These are phyloP conservation scores for Camillea tinctor DNA, from an alignment of 2,329 filamentous ascomycete genomes.

Conservation along the genomic window DNA sequence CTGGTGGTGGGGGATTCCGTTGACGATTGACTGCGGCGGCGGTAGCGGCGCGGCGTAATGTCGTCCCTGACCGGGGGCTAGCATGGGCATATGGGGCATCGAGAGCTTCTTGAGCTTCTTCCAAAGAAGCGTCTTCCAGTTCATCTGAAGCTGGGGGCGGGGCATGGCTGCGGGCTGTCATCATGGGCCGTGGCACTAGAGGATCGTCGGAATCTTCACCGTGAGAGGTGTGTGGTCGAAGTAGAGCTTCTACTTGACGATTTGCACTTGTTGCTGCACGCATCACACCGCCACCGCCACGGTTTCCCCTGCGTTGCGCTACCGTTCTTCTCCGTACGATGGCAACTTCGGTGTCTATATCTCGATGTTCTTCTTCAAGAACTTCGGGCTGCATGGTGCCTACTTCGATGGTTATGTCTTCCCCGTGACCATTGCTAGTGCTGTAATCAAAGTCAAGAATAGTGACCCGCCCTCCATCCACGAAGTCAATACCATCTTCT, in stretches of 20 bases:
- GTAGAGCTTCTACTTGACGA: slow-evolving; percentile 26
- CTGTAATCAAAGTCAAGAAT: slow-evolving; percentile 73
- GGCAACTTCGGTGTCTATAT: slow-evolving; percentile 75
- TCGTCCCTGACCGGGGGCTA: slow-evolving; percentile 67
- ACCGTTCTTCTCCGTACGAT: slow-evolving; percentile 74
- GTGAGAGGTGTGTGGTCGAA: slow-evolving; percentile 34
- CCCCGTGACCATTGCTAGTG: slow-evolving; percentile 51
- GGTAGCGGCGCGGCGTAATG: slow-evolving; percentile 69
- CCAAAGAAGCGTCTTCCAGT: slow-evolving; percentile 45
- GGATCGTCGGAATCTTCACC: slow-evolving; percentile 48
- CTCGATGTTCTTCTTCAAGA: slow-evolving; percentile 70
- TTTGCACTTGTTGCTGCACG: slow-evolving; percentile 47
- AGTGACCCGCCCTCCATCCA: slow-evolving; percentile 74
- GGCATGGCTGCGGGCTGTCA: slow-evolving; percentile 30
- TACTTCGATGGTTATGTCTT: slow-evolving; percentile 69
- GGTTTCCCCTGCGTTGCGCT: slow-evolving; percentile 55
- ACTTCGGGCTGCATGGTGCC: slow-evolving; percentile 68
- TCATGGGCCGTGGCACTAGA: slow-evolving; percentile 50
- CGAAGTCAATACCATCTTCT: slow-evolving; percentile 70
- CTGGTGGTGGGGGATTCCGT: slow-evolving; percentile 58
- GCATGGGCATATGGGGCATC: slow-evolving; percentile 73
- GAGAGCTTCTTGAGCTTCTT: slow-evolving; percentile 59
- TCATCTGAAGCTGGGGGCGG: slow-evolving; percentile 34
- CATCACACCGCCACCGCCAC: slow-evolving; percentile 48
- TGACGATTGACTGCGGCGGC: slow-evolving; percentile 73